phyloP scores from a whole-genome alignment of 192 early-diverging fungal genomes.

The Coemansia sp. region DNA sequence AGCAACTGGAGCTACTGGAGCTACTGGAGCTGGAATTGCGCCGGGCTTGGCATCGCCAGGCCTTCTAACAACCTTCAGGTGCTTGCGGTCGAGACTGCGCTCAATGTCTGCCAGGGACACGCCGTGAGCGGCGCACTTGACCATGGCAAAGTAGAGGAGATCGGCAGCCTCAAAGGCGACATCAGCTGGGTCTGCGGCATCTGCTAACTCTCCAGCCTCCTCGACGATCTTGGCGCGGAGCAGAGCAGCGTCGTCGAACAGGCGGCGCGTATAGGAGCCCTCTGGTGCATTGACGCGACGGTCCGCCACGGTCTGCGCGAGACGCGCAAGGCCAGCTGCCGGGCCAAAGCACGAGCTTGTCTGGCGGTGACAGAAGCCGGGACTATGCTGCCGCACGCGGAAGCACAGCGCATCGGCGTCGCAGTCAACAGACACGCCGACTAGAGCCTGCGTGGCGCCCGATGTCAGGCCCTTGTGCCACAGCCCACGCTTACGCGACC shows the following conservation, averaged over 20 bases:
- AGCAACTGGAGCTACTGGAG: background rate
- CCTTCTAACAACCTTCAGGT: conserved; percentile 84
- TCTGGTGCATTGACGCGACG: conserved; percentile 76
- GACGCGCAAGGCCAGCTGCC: conserved; percentile 71
- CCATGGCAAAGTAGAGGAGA: conserved; percentile 93
- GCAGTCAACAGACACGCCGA: conserved; percentile 84
- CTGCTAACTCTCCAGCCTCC: conserved; percentile 91
- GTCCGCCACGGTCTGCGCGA: conserved; percentile 69
- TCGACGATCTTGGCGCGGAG: conserved; percentile 94
- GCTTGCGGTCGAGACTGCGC: conserved; percentile 78
- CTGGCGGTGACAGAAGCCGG: conserved; percentile 94
- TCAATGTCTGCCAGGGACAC: conserved; percentile 88
- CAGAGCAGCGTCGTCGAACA: conserved; percentile 83
- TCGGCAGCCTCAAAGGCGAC: conserved; percentile 97
- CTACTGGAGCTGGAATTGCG: background rate
- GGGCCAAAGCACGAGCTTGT: conserved; percentile 92
- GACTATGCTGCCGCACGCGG: conserved; percentile 82
- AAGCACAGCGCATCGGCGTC: conserved; percentile 89
- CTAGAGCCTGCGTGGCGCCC: conserved; percentile 88
- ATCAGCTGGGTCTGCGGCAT: conserved; percentile 73
- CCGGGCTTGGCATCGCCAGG: conserved; percentile 92
- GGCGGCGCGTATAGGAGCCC: conserved; percentile 89
- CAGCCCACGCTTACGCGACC: conserved; percentile 83
- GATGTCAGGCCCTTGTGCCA: conserved; percentile 98
- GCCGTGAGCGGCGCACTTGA: conserved; percentile 81